These are phyloP conservation scores for Teratosphaeria epicoccoides DNA, from an alignment of 2,329 filamentous ascomycete species.

Conservation along the genomic window DNA sequence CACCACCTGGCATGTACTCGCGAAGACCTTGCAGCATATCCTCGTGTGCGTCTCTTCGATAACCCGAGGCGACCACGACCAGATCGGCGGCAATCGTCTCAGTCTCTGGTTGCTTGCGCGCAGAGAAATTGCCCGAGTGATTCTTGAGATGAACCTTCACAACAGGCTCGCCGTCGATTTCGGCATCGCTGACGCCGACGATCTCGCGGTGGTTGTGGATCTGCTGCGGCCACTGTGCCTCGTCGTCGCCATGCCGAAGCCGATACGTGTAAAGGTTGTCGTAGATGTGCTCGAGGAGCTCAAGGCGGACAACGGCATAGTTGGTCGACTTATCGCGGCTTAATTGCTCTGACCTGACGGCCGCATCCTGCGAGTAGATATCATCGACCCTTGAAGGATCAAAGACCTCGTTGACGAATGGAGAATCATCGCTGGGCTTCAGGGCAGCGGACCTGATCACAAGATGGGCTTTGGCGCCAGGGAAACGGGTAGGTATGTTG, in stretches of 20 bases:
- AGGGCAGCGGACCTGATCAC: constrained; percentile 76
- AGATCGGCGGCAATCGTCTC: constrained; percentile 67
- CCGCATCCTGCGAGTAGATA: constrained; percentile 57
- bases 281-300: constrained; percentile 81
- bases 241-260: constrained; percentile 56
- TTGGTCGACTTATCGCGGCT: constrained; percentile 73
- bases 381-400: constrained; percentile 74
- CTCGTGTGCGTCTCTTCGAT: constrained; percentile 67
- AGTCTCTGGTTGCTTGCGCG: constrained; percentile 24
- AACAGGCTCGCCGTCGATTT: constrained; percentile 28
- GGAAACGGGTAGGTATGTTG: constrained; percentile 72
- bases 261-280: constrained; percentile 79
- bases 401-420: constrained; percentile 96
- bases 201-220: constrained; percentile 64
- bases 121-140: constrained; percentile 32
- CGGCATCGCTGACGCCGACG: constrained; percentile 37
- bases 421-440: constrained; percentile 86
- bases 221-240: constrained; percentile 68
- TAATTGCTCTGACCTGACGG: constrained; percentile 51
- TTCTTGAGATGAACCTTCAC: constrained; percentile 53
- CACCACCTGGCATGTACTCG: constrained; percentile 51
- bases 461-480: constrained; percentile 65
- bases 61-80: constrained; percentile 80
- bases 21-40: constrained; percentile 60
- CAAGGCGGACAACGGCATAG: constrained; percentile 87